Evolutionary conservation across 495 filamentous ascomycete genomes (phyloP).

Genomic region (Articulospora tetracladia): DNA sequence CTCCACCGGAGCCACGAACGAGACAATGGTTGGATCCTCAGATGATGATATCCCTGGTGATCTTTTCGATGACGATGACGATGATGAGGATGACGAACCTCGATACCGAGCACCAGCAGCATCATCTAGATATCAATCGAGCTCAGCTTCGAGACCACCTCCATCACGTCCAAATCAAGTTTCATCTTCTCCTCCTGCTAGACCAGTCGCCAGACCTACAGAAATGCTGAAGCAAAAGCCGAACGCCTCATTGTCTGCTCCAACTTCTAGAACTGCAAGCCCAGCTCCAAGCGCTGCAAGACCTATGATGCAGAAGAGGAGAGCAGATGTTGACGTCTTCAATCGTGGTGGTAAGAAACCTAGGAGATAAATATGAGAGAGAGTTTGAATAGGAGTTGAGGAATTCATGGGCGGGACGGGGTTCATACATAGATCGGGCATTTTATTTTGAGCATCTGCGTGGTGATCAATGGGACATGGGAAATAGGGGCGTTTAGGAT

Average conservation of each 20-base stretch:
- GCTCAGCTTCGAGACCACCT: background rate
- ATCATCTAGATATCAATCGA: background rate
- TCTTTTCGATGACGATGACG: constrained; percentile 1
- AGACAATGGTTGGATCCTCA: background rate
- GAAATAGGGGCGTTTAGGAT: no score
- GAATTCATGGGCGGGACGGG: no score
- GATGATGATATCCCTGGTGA: background rate
- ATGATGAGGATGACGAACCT: background rate
- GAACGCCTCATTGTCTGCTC: background rate
- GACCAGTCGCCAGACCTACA: background rate
- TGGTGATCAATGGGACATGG: no score
- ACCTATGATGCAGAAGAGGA: constrained; percentile 16
- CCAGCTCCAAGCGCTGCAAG: background rate
- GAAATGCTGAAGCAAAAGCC: background rate
- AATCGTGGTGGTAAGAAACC: constrained; percentile 20
- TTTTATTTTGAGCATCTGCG: no score
- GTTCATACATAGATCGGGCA: no score
- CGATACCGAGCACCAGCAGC: background rate
- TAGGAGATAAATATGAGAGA: constrained; percentile 8
- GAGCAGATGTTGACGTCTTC: constrained; percentile 22
- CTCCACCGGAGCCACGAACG: background rate
- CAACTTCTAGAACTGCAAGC: background rate
- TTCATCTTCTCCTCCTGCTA: background rate
- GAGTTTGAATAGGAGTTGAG: background rate
- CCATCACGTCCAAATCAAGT: background rate